These are phyloP conservation scores for Erysimum cheiranthoides DNA, from an alignment of 345 rosid species.

Conservation along the genomic window DNA sequence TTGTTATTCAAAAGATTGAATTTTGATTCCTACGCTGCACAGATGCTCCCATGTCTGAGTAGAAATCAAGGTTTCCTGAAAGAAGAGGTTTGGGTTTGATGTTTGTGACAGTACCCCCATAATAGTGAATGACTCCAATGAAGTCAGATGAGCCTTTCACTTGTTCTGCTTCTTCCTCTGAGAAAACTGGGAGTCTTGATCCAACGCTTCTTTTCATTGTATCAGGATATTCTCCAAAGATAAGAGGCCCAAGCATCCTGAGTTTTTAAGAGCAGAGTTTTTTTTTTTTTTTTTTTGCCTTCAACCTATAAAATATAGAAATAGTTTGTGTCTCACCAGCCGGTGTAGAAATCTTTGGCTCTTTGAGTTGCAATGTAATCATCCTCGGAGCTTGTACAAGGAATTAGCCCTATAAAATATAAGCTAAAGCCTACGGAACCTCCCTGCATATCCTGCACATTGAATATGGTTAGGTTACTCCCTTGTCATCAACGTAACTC, in stretches of 20 bases:
- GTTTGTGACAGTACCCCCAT: slow-evolving; percentile 41
- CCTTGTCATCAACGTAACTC: slow-evolving; percentile 19
- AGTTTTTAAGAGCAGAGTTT: too few species aligned
- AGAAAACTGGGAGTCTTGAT: slow-evolving; percentile 55
- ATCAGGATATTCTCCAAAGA: slow-evolving; percentile 70
- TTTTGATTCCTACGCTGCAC: slow-evolving; percentile 10
- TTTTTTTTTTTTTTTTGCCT: too few species aligned
- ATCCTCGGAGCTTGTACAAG: slow-evolving; percentile 49
- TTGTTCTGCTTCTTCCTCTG: slow-evolving; percentile 56
- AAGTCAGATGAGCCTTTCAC: slow-evolving; percentile 70
- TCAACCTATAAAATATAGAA: neutral
- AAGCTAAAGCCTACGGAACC: slow-evolving; percentile 56
- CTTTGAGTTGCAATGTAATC: slow-evolving; percentile 52
- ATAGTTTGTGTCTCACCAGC: slow-evolving; percentile 48
- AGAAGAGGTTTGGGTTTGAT: slow-evolving; percentile 27
- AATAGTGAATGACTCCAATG: slow-evolving; percentile 59
- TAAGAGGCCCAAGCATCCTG: slow-evolving; percentile 50
- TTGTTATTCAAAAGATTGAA: neutral
- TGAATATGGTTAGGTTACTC: neutral
- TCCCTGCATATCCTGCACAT: slow-evolving; percentile 53
- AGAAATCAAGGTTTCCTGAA: slow-evolving; percentile 40
- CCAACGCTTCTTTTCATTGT: too few species aligned
- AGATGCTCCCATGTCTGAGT: slow-evolving; percentile 44
- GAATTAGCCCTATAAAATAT: slow-evolving; percentile 41
- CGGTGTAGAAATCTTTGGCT: slow-evolving; percentile 48